Evolutionary conservation across 1,139 yeast genomes (phyloP), one percentile per base, ranked within the genome.

Genomic region (Saccharomyces hybrid): DNA sequence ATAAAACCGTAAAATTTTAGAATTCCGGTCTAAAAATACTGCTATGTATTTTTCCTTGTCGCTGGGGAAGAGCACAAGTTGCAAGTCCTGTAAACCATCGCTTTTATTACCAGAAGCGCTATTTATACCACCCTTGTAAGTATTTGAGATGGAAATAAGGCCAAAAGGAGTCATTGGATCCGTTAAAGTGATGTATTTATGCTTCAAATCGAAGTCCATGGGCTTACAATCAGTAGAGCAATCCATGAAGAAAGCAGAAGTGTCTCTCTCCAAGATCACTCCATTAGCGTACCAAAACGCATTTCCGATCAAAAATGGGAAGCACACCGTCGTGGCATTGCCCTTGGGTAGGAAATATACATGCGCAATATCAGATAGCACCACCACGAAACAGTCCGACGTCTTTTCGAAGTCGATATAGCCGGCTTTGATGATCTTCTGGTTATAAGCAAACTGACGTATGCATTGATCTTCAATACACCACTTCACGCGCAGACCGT

Each of bases 141-240:
- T 44, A 31, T 42, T 42, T 2, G 46, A 9, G 25, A 38, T 38
- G 1, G 44, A 38, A 3, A 38, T 38, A 0, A 61, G 57, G 6
- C 72, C 72, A 57, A 68, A 68, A 3, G 69, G 68, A 2, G 64
- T 55, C 61, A 66, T 58, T 3, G 71, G 70, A 54, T 68, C 70
- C 11, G 70, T 64, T 1, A 68, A 49, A 2, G 70, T 66, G 19
- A 68, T 64, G 49, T 60, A 68, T 42, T 61, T 63, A 49, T 64
- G 63, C 27, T 57, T 56, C 13, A 52, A 49, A 26, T 53, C 59
- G n/a, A 48, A 27, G 1, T 54, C 52, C 14, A 53, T 46, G n/a
- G 48, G 27, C 9, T 42, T 55, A n/a, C 9, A 48, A 13, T 52
- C 49, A 1, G 5, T 49, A 38, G 6, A 14, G 29, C 49, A 48